phyloP scores from a whole-genome alignment of 306 rosid genomes.

The Trifolium fragiferum region DNA sequence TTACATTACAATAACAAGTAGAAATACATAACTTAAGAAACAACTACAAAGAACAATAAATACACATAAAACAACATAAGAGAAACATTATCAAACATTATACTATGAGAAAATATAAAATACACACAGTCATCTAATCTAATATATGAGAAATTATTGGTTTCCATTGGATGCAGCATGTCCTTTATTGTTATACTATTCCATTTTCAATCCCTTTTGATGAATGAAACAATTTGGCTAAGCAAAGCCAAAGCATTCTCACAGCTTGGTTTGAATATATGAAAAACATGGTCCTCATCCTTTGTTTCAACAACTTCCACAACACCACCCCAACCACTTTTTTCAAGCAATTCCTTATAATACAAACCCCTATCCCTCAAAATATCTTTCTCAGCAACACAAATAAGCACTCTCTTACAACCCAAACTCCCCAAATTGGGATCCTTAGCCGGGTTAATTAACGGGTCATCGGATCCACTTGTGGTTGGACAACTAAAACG shows the following conservation, averaged over 20 bases:
- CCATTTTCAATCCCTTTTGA: not conserved
- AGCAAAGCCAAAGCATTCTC: constrained; percentile 51
- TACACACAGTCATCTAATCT: too few species aligned
- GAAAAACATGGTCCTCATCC: constrained; percentile 67
- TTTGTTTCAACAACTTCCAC: constrained; percentile 54
- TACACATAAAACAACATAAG: too few species aligned
- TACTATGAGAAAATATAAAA: too few species aligned
- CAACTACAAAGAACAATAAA: too few species aligned
- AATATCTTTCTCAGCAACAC: constrained; percentile 67
- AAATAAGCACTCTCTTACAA: constrained; percentile 60
- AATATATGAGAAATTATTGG: too few species aligned
- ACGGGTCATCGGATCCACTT: constrained; percentile 63
- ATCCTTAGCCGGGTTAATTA: constrained; percentile 65
- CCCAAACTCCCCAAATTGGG: constrained; percentile 55
- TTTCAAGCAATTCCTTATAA: constrained; percentile 54
- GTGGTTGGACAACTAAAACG: constrained; percentile 50
- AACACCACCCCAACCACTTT: constrained; percentile 58
- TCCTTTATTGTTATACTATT: too few species aligned
- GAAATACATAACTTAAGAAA: too few species aligned
- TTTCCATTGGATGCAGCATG: too few species aligned
- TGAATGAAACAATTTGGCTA: constrained; percentile 40
- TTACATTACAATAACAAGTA: too few species aligned
- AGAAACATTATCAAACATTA: too few species aligned
- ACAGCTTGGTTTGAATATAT: constrained; percentile 50
- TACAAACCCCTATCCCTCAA: constrained; percentile 57